A percentile compares a stretch with the other conserved stretches of the same genome.
Conservation (phyloP, 306 rosid species). For the Mimosa bimucronata region DNA sequence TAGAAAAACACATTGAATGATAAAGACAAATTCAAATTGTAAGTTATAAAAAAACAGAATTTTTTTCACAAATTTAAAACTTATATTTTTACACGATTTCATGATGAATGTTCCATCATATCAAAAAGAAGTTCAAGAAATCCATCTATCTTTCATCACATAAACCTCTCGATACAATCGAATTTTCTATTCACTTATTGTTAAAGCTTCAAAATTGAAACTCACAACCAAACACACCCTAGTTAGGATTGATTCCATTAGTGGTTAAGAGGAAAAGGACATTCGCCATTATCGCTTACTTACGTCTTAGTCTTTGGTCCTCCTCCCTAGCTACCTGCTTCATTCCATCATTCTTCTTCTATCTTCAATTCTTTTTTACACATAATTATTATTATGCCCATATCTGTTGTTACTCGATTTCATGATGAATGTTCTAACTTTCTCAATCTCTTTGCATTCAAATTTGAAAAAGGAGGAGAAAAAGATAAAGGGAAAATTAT, state of each 20-base stretch:
- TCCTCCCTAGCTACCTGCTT: not conserved
- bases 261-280: not conserved
- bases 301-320: slow-evolving; percentile 36
- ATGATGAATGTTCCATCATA: no score
- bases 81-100: no score
- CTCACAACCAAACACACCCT: not conserved
- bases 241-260: not conserved
- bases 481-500: no score
- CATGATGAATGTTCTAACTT: slow-evolving; percentile 26
- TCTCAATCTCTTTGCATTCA: slow-evolving; percentile 18
- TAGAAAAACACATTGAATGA: no score
- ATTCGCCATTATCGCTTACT: not conserved
- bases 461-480: not conserved
- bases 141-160: not conserved
- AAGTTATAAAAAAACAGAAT: no score
- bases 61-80: no score
- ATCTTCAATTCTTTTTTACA: slow-evolving; percentile 19
- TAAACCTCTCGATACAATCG: not conserved
- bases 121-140: no score
- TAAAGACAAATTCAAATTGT: no score
- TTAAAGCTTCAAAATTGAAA: not conserved
- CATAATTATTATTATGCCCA: slow-evolving; percentile 21
- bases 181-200: not conserved
- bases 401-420: slow-evolving; percentile 15
- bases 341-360: slow-evolving; percentile 21